Evolutionary conservation across 352 stramenopile genomes (phyloP).

Genomic region (Phytophthora crassamura): DNA sequence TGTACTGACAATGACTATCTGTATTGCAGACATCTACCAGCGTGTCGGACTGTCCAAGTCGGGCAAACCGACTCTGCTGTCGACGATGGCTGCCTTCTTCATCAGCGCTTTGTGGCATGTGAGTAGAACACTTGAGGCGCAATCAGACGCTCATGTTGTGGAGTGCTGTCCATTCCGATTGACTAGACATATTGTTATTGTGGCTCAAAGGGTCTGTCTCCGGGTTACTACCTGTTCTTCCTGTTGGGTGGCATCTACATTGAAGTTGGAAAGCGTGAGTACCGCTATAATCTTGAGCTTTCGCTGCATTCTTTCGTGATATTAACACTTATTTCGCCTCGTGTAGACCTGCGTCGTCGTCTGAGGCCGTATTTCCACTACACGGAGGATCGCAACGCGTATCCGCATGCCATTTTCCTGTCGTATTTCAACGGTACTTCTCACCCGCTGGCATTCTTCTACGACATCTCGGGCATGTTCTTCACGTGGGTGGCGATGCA

Average conservation of each 20-base stretch:
- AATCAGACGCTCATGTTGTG: not conserved
- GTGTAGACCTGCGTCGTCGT: constrained; percentile 72
- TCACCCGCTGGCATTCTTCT: constrained; percentile 79
- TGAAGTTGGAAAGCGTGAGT: constrained; percentile 85
- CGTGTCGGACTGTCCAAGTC: constrained; percentile 83
- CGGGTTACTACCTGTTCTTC: constrained; percentile 91
- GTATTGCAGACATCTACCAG: constrained; percentile 81
- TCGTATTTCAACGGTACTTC: constrained; percentile 80
- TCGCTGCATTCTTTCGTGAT: no score
- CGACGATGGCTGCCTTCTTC: constrained; percentile 83
- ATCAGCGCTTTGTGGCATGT: constrained; percentile 89
- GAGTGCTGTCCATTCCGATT: constrained; percentile 4
- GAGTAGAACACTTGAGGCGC: constrained; percentile 24
- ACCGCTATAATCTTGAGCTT: not conserved
- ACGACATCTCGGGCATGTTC: constrained; percentile 75
- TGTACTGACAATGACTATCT: constrained; percentile 4
- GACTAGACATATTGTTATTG: constrained; percentile 14
- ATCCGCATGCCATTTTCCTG: constrained; percentile 83
- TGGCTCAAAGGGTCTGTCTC: constrained; percentile 69
- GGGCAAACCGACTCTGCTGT: constrained; percentile 72
- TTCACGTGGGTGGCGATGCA: constrained; percentile 89
- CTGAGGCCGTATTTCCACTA: constrained; percentile 86
- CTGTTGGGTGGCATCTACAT: constrained; percentile 87
- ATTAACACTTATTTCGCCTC: not conserved
- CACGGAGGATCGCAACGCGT: constrained; percentile 80